These are phyloP conservation scores for Xanthoconium stramineum DNA, from an alignment of 768 basidiomycete species.

Conservation along the genomic window DNA sequence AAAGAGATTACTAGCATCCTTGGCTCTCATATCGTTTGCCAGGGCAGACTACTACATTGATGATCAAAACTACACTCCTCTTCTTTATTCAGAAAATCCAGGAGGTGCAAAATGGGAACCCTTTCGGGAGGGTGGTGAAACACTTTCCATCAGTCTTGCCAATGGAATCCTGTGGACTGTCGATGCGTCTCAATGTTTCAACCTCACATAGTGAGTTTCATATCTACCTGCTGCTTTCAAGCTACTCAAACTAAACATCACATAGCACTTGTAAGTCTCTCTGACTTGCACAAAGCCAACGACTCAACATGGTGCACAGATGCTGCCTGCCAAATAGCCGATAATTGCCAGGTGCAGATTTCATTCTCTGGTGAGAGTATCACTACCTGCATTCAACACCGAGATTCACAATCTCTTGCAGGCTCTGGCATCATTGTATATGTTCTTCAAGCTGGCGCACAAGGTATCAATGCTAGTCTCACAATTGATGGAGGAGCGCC, in stretches of 20 bases:
- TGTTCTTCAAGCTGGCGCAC: conserved; percentile 18
- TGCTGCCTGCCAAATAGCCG: conserved; percentile 8
- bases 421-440: conserved; percentile 19
- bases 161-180: conserved; percentile 13
- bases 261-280: conserved; percentile 8
- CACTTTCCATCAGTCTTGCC: conserved; percentile 5
- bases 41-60: conserved; percentile 16
- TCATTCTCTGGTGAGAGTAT: conserved; percentile 10
- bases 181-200: conserved; percentile 14
- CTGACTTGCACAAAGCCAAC: background rate
- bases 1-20: background rate
- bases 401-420: background rate
- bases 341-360: conserved; percentile 15
- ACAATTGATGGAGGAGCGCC: conserved; percentile 9
- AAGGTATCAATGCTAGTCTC: conserved; percentile 17
- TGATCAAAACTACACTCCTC: conserved; percentile 15
- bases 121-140: conserved; percentile 8
- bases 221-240: background rate
- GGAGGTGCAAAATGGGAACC: conserved; percentile 10
- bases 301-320: background rate
- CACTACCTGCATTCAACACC: background rate
- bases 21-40: background rate
- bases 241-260: background rate
- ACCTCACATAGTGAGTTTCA: conserved; percentile 14
- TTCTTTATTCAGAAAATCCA: conserved; percentile 10